Percentiles rank a stretch among this genome's conserved stretches.
Evolutionary conservation across 805 yeast species (phyloP).

Genomic region (Lipomyces japonicus): DNA sequence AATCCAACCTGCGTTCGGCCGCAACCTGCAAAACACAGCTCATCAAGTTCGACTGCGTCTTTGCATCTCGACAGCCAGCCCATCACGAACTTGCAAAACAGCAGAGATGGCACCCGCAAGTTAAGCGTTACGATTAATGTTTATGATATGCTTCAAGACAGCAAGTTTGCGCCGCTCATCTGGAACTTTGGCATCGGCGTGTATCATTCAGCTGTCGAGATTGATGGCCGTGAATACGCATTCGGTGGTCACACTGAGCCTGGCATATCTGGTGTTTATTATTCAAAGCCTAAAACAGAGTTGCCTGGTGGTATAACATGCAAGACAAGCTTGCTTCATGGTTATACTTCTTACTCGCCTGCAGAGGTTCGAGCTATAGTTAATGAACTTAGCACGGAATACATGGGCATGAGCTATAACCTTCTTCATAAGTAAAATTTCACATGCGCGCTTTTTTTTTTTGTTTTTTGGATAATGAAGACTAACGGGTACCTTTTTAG

Average conservation of each 20-base stretch:
- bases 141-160: constrained; percentile 26
- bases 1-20: too few species aligned
- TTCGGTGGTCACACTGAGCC: constrained; percentile 28
- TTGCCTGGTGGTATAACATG: constrained; percentile 24
- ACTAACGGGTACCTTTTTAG: too few species aligned
- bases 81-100: neutral
- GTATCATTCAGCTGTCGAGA: constrained; percentile 29
- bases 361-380: constrained; percentile 26
- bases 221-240: constrained; percentile 28
- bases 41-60: constrained; percentile 6
- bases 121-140: constrained; percentile 23
- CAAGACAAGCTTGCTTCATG: constrained; percentile 19
- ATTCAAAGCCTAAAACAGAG: constrained; percentile 20
- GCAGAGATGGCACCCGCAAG: constrained; percentile 1
- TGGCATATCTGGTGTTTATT: constrained; percentile 28
- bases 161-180: constrained; percentile 21
- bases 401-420: constrained; percentile 25
- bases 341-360: constrained; percentile 19
- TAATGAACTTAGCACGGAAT: constrained; percentile 22
- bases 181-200: constrained; percentile 29
- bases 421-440: constrained; percentile 17
- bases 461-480: neutral
- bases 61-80: neutral
- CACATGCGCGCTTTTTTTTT: neutral
- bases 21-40: constrained; percentile 4